Evolutionary conservation across 1,284 basidiomycete genomes (phyloP).

Genomic region (Rhodotorula mucilaginosa): DNA sequence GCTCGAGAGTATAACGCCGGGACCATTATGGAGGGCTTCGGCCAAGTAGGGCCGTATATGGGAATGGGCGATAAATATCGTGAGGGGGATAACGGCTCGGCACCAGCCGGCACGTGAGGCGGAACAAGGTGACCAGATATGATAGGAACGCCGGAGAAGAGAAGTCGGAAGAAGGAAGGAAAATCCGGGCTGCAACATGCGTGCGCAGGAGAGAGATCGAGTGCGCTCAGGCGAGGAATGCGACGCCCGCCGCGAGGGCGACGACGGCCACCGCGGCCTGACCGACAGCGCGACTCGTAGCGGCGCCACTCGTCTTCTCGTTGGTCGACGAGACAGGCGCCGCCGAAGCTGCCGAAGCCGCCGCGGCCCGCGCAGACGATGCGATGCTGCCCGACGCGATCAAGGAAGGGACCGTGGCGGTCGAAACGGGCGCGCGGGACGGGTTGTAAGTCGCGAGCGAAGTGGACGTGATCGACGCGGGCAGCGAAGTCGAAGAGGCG

Average conservation of each 20-base stretch:
- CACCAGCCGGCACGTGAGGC: neutral
- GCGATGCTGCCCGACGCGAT: conserved; percentile 9
- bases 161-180: neutral
- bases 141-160: neutral
- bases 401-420: conserved; percentile 19
- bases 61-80: no score
- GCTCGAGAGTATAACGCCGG: no score
- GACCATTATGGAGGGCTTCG: no score
- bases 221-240: neutral
- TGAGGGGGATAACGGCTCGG: neutral
- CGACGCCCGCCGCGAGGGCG: neutral
- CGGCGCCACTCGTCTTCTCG: neutral
- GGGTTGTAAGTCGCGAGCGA: conserved; percentile 18
- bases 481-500: neutral
- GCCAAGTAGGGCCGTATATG: no score
- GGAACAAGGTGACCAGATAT: neutral
- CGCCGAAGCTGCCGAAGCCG: conserved; percentile 3
- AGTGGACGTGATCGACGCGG: conserved; percentile 4
- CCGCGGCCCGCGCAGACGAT: conserved; percentile 11
- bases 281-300: neutral
- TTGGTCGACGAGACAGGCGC: neutral
- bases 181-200: neutral
- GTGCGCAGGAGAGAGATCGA: no score
- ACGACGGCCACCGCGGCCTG: neutral
- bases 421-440: conserved; percentile 4